Conservation (phyloP, 805 yeast genomes). For the Candida oleophila region DNA sequence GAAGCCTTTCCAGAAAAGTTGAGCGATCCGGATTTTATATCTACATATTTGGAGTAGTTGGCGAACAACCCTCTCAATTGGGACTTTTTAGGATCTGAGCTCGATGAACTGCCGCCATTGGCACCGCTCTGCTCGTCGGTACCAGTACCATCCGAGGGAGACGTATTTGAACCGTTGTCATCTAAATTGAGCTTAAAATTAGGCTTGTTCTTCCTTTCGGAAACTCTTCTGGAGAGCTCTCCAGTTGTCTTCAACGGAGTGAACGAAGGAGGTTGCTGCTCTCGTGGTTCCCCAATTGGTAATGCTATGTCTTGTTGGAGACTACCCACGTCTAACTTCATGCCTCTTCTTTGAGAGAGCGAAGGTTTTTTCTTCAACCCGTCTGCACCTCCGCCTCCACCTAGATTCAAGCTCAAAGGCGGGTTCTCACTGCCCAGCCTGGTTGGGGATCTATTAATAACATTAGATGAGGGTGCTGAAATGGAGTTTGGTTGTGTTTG, state of each 20-base stretch:
- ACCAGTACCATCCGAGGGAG: neutral
- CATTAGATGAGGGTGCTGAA: neutral
- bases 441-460: conserved; percentile 1
- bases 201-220: conserved; percentile 40
- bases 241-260: conserved; percentile 23
- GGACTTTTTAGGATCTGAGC: conserved; percentile 2
- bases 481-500: neutral
- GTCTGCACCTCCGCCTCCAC: conserved; percentile 10
- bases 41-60: conserved; percentile 82
- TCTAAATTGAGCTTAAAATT: conserved; percentile 35
- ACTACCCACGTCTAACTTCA: conserved; percentile 46
- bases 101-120: conserved; percentile 3
- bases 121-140: neutral
- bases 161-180: neutral
- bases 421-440: conserved; percentile 6
- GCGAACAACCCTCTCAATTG: conserved; percentile 68
- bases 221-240: conserved; percentile 34
- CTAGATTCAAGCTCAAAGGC: conserved; percentile 1
- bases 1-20: conserved; percentile 94
- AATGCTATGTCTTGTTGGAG: conserved; percentile 8
- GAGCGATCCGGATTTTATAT: conserved; percentile 86
- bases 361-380: conserved; percentile 37
- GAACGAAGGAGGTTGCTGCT: neutral
- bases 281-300: neutral
- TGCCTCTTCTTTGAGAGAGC: conserved; percentile 53